These are phyloP conservation scores for Geranium rotundifolium DNA, from an alignment of 345 rosid species.

Conservation along the genomic window DNA sequence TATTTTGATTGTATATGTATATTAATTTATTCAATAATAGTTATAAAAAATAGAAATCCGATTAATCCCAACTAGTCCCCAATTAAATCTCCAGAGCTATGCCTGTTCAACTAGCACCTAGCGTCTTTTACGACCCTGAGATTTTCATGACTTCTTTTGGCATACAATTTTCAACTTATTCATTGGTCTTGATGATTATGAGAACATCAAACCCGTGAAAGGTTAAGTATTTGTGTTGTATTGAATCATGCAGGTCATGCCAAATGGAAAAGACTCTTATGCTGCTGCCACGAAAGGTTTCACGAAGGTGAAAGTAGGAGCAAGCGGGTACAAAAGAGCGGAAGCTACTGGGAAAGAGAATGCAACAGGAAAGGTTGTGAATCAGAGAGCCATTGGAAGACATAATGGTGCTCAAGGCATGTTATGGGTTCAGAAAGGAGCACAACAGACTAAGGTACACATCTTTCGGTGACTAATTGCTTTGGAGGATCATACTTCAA, in stretches of 20 bases:
- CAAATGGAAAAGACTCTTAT: constrained; percentile 12
- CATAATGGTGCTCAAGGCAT: constrained; percentile 12
- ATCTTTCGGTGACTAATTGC: background rate
- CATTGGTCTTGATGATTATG: background rate
- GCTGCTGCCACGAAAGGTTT: constrained; percentile 11
- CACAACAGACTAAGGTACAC: constrained; percentile 29
- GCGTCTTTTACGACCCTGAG: no score
- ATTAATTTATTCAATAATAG: no score
- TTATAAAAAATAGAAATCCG: no score
- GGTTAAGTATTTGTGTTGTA: background rate
- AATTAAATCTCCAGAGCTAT: no score
- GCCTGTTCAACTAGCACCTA: no score
- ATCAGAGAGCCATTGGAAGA: constrained; percentile 14
- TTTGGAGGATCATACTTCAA: no score
- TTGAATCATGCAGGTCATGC: constrained; percentile 20
- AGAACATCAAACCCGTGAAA: background rate
- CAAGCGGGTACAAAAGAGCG: constrained; percentile 8
- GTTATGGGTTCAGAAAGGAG: constrained; percentile 13
- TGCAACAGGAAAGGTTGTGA: constrained; percentile 3
- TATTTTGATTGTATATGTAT: no score
- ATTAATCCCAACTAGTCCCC: no score
- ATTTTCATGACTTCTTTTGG: no score
- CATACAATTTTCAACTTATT: background rate
- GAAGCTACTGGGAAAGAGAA: constrained; percentile 34
- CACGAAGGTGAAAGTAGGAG: constrained; percentile 10